Evolutionary conservation across 495 filamentous ascomycete genomes (phyloP), one percentile per base, ranked within the genome.

Genomic region (Cudoniella acicularis): DNA sequence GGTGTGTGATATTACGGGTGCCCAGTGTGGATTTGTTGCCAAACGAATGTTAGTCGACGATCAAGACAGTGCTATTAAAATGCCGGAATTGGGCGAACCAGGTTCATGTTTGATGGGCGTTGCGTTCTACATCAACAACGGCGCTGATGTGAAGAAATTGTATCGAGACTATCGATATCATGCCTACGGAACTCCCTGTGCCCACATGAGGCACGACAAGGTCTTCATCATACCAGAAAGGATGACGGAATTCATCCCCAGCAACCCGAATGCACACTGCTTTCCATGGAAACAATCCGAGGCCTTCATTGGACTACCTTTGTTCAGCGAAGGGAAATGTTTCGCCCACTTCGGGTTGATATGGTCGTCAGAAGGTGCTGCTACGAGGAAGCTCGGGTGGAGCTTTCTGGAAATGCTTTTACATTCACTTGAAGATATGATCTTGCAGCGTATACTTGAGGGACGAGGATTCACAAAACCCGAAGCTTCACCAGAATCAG

Each of bases 271-370:
- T 67, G 61, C 74, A 36, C 74, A 36, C 30, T 36, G 6, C 4
- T 36, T 87, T 1, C 79, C 82, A 0, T 83, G 71, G 42, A 67
- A 72, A 51, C 73, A 80, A 16, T 81, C 81, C 10, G 87, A 91
- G 60, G 87, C 85, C 4, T 90, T 89, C 61, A 70, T 92, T 50
- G 84, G 84, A 10, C 73, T 90, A n/a, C 89, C 89, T 0, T 75
- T 91, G 13, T 90, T 86, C 61, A 79, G 81, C 8, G 83, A 83
- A 46, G 85, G 82, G 22, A 87, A 85, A 63, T 89, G 86, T 68
- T 80, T 89, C 62, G 88, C 83, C 27, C 84, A 91, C 70, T 83
- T 92, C 62, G 89, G 89, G 11, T 73, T 87, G 63, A 86, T 90
- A 76, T 92, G 88, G 88, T 83, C 83, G 16, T 67, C 71, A 20